A percentile compares a stretch with the other conserved stretches of the same genome.
Conservation (phyloP, 768 basidiomycete species). For the Leccinum variicolor region DNA sequence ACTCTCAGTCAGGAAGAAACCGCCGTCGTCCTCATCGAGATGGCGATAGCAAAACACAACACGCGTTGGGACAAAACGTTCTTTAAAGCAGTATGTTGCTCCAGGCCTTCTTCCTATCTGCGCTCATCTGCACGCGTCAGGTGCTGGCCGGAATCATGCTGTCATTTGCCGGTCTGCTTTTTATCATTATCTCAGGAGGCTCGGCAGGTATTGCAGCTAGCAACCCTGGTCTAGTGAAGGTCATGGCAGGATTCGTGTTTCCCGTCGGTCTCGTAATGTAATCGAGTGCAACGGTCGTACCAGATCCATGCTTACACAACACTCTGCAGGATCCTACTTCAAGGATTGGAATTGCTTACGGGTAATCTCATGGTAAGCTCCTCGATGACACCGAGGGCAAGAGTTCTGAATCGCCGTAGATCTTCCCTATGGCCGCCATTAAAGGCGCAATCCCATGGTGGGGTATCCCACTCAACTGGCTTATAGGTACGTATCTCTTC, state of each 20-base stretch:
- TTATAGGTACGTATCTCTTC: conserved; percentile 46
- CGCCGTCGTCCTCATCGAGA: conserved; percentile 52
- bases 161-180: conserved; percentile 70
- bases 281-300: conserved; percentile 5
- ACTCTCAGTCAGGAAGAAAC: conserved; percentile 61
- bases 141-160: conserved; percentile 68
- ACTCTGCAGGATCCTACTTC: conserved; percentile 59
- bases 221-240: conserved; percentile 67
- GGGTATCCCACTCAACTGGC: conserved; percentile 65
- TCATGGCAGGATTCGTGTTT: conserved; percentile 67
- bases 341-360: conserved; percentile 67
- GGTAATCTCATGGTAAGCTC: conserved; percentile 68
- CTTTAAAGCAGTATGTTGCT: conserved; percentile 60
- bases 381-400: background rate
- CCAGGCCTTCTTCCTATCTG: background rate
- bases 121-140: conserved; percentile 30
- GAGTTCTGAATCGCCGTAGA: conserved; percentile 32
- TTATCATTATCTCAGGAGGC: conserved; percentile 59
- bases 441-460: conserved; percentile 67
- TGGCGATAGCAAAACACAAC: conserved; percentile 58
- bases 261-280: conserved; percentile 78
- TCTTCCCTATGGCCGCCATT: conserved; percentile 67
- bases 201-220: conserved; percentile 44
- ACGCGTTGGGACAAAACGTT: conserved; percentile 60
- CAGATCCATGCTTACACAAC: background rate